Percentiles rank a stretch among this genome's conserved stretches.
Evolutionary conservation across 169 alveolate species (phyloP).

Genomic region (Plasmodium ovale): DNA sequence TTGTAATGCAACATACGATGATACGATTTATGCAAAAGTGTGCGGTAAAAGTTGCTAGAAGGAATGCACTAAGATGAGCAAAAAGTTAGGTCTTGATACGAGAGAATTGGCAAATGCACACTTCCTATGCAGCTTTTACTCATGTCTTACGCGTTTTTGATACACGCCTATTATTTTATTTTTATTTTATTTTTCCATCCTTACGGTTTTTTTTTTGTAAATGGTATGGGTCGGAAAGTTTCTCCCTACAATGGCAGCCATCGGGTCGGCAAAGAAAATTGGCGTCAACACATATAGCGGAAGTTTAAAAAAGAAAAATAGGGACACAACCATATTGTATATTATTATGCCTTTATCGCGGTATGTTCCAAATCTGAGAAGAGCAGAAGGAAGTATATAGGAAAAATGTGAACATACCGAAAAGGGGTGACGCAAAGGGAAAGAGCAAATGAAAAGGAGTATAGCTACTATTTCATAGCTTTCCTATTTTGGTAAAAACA

Average conservation of each 20-base stretch:
- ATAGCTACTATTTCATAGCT: too few relatives aligned
- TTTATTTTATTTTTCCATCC: background rate
- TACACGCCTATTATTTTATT: background rate
- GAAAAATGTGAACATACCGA: background rate
- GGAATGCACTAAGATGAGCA: background rate
- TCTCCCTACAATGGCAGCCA: constrained; percentile 64
- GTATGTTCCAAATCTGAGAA: constrained; percentile 47
- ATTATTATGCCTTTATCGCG: constrained; percentile 45
- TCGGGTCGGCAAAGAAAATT: constrained; percentile 62
- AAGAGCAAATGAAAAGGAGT: too few relatives aligned
- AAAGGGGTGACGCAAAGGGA: too few relatives aligned
- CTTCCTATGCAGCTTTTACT: too few relatives aligned
- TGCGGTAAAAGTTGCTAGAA: background rate
- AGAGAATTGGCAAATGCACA: too few relatives aligned
- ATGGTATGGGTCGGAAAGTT: constrained; percentile 20
- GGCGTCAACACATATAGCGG: constrained; percentile 63
- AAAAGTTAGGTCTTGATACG: background rate
- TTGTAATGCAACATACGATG: background rate
- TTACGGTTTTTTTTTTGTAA: constrained; percentile 49
- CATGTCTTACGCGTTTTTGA: too few relatives aligned
- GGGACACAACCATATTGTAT: constrained; percentile 36
- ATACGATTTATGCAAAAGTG: too few relatives aligned
- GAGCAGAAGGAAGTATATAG: background rate
- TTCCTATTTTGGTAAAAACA: too few relatives aligned
- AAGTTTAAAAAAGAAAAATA: constrained; percentile 50